Base-by-base conservation (phyloP, 495 filamentous ascomycete species). In the Lindgomyces ingoldianus region DNA sequence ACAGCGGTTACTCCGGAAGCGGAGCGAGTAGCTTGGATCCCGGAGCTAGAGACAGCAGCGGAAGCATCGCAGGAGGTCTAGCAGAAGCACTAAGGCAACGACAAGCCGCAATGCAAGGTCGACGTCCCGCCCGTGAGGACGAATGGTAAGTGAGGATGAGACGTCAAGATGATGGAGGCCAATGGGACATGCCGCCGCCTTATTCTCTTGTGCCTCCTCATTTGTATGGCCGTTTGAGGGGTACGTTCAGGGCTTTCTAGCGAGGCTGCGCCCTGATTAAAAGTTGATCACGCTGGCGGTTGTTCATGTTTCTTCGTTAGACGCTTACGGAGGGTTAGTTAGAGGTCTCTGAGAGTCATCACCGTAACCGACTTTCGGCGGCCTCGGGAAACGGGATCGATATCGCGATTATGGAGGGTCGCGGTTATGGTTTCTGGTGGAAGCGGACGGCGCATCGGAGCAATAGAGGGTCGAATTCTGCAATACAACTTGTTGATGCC, bases 41-140 rank as follows among this genome's bases (percentile, higher is more conserved):
- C 33, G 69, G 66, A 16, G 47, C 88, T 16, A 86, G 85, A 33
- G 81, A 82, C 57, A 79, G 77, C 12, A 66, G 74, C 36, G 72
- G 72, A 27, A 92, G 90, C 73, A 73, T 96, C 69, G 91, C 91
- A 0, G 91, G 89, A 21, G 90, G 90, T 0, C 77, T 98, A 64
- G 93, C 93, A 3, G 90, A 96, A 73, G 91, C 91, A 30, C 72
- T 94, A 74, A 76, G 87, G 72, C 84, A 85, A 65, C 80, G 90
- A 76, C 89, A 94, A 73, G 84, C 79, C 64, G 85, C 84, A 10
- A 88, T 89, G 85, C 83, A 83, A 57, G 80, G 80, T 33, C 65
- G 69, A 41, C 80, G 81, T 56, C 84, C 83, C 59, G 82, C 82
- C 69, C 85, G 90, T 60, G 90, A 94, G 55, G 91, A 86, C 52